Evolutionary conservation across 1,284 basidiomycete species (phyloP), one percentile per base, ranked within the genome.

Genomic region (Ustilago xerochloae): DNA sequence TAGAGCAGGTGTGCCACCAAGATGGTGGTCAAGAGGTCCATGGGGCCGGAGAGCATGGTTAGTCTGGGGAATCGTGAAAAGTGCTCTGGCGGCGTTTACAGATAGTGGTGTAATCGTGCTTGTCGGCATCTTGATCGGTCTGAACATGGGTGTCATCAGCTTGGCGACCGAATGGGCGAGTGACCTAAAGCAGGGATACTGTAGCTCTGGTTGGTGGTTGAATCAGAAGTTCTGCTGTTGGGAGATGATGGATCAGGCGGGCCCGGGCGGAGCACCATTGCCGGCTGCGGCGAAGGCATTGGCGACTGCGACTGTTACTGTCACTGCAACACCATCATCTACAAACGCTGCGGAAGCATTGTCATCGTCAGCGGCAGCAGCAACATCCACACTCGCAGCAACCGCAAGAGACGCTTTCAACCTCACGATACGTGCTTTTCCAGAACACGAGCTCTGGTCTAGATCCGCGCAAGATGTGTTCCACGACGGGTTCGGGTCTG

Each of bases 161-260:
- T 97, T 99, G 78, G 88, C 94, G 62, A 97, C 94, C n/a, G 93
- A 92, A 85, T 99, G 97, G 97, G 89, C 98, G 9, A 95, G 94
- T 1, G 95, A 99, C 84, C 89, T 98, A 69, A 98, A 98, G 87
- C 92, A 94, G 87, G 97, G 97, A 0, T 96, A 97, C 83, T 99
- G 97, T 85, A 89, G 90, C 1, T 92, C 95, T 60, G 95, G 93
- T 3, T 99, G 97, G 97, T 99, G 97, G 96, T 85, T 99, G 60
- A 97, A 95, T 84, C 91, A 93, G 80, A 93, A 97, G 82, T 98
- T 98, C 85, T 99, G 97, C 86, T 99, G 97, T 84, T 94, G 93
- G 92, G 94, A 95, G 83, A 72, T 81, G 61, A 79, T 79, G 78
- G 82, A 84, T 55, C 59, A 64, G 6, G 78, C 71, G 0, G 81